A percentile compares a stretch with the other conserved stretches of the same genome.
Evolutionary conservation across 1,284 basidiomycete species (phyloP).

Genomic region (Uromyces viciae-fabae): DNA sequence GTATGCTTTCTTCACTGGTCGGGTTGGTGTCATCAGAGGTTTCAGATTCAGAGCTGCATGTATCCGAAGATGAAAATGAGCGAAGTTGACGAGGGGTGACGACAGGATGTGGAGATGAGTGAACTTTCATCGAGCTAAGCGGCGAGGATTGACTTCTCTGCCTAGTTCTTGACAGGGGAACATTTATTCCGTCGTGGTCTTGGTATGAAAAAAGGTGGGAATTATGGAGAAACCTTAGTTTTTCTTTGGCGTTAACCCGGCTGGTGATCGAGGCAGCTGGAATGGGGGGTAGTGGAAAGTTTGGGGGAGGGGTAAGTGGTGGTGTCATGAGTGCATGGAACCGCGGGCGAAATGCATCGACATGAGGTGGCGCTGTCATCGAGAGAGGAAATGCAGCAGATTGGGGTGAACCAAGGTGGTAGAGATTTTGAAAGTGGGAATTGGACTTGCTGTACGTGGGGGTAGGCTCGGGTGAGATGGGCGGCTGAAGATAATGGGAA

Average conservation of each 20-base stretch:
- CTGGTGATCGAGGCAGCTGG: slow-evolving; percentile 7
- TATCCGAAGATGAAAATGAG: neutral
- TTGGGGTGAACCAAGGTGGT: neutral
- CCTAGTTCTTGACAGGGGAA: neutral
- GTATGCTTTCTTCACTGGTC: neutral
- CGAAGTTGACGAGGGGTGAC: neutral
- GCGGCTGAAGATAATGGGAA: neutral
- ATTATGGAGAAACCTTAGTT: too few species aligned
- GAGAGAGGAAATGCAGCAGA: neutral
- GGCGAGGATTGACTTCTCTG: slow-evolving; percentile 30
- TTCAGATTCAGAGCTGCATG: slow-evolving; percentile 1
- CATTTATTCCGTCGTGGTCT: neutral
- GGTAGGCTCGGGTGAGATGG: slow-evolving; percentile 15
- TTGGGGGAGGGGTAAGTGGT: slow-evolving; percentile 25
- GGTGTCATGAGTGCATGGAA: neutral
- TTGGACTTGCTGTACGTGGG: slow-evolving; percentile 9
- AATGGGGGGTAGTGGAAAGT: slow-evolving; percentile 24
- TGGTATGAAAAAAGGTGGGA: neutral
- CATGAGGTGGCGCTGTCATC: neutral
- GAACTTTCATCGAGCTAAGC: neutral
- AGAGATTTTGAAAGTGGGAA: neutral
- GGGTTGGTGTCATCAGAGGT: slow-evolving; percentile 22
- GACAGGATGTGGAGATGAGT: neutral
- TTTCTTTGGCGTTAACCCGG: neutral
- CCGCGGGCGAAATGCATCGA: neutral